These are phyloP conservation scores for Sclerotinia nivalis DNA, from an alignment of 2,329 filamentous ascomycete genomes.

Conservation along the genomic window DNA sequence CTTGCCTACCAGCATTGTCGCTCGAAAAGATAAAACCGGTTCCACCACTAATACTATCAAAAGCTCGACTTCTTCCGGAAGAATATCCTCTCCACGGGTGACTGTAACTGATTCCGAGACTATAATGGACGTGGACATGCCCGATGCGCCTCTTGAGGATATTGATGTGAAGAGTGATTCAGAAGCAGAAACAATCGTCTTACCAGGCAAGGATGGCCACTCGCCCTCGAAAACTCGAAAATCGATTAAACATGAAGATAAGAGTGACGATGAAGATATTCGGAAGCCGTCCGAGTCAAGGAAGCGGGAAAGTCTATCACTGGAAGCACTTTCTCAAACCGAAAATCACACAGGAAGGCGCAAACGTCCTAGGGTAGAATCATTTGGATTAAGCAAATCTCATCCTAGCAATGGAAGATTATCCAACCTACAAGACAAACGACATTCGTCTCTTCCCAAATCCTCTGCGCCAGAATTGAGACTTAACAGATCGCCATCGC, in stretches of 20 bases:
- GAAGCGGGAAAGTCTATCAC: conserved; percentile 14
- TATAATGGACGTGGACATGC: conserved; percentile 32
- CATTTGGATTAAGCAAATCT: conserved; percentile 13
- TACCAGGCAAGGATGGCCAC: conserved; percentile 64
- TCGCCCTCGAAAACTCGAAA: conserved; percentile 65
- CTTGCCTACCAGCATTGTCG: conserved; percentile 29
- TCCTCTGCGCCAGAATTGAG: conserved; percentile 58
- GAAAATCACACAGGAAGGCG: conserved; percentile 46
- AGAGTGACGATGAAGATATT: conserved; percentile 55
- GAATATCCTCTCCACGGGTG: conserved; percentile 40
- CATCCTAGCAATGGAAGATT: conserved; percentile 40
- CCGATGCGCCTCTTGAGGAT: conserved; percentile 29
- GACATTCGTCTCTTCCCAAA: conserved; percentile 39
- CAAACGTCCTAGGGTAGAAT: conserved; percentile 46
- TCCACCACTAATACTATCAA: conserved; percentile 28
- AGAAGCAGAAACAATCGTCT: conserved; percentile 70
- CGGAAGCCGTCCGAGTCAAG: conserved; percentile 29
- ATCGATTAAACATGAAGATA: conserved; percentile 63
- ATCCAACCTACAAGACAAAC: conserved; percentile 49
- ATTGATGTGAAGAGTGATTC: conserved; percentile 59
- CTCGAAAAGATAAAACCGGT: conserved; percentile 32
- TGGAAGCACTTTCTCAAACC: conserved; percentile 34
- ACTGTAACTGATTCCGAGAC: conserved; percentile 26
- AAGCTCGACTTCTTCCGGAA: conserved; percentile 36
- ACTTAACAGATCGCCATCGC: conserved; percentile 39